phyloP scores from a whole-genome alignment of 768 basidiomycete species.

The Kwoniella dejecticola region DNA sequence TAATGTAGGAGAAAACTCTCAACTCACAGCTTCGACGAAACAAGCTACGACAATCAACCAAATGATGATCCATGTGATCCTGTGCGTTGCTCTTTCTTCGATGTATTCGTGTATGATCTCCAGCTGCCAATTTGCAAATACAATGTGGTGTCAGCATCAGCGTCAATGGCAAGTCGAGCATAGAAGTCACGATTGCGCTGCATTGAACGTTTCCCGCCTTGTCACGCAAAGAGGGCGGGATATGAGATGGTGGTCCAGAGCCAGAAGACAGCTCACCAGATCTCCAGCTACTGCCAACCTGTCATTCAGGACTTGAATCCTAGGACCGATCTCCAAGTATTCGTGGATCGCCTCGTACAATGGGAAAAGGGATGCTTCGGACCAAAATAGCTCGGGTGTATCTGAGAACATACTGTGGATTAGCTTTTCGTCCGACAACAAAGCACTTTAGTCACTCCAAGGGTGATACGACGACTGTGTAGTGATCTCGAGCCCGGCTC shows the following conservation, averaged over 20 bases:
- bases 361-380: conserved; percentile 82
- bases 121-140: no score
- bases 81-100: conserved; percentile 84
- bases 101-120: conserved; percentile 92
- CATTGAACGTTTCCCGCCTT: no score
- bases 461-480: no score
- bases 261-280: conserved; percentile 61
- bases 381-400: conserved; percentile 92
- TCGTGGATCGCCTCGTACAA: conserved; percentile 90
- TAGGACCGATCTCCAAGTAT: conserved; percentile 85
- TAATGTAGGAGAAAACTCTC: neutral
- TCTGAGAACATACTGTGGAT: conserved; percentile 57
- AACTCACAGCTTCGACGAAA: conserved; percentile 74
- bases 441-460: no score
- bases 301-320: conserved; percentile 85
- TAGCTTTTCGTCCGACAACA: no score
- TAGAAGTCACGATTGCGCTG: no score
- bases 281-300: conserved; percentile 83
- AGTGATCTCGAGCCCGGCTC: no score
- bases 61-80: conserved; percentile 80
- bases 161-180: no score
- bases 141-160: no score
- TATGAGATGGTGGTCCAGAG: conserved; percentile 37
- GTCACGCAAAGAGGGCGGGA: no score
- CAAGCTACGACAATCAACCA: conserved; percentile 89